Conservation (phyloP, 345 rosid species). For the Lepidium didymum region DNA sequence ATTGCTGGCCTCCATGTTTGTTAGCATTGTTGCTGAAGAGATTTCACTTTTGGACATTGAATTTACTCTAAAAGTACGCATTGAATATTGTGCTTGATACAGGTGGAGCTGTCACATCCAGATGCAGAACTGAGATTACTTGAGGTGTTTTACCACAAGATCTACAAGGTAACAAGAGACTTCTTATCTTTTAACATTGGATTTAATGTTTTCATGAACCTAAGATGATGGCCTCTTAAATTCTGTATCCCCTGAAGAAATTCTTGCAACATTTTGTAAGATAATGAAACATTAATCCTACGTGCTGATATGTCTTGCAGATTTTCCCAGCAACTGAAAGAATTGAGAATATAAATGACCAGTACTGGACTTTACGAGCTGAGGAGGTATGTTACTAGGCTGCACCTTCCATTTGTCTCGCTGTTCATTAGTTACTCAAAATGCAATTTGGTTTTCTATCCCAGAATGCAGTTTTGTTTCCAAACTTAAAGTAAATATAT, state of each 20-base stretch:
- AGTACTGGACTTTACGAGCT: constrained; percentile 92
- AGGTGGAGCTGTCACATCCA: constrained; percentile 92
- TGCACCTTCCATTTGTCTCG: neutral
- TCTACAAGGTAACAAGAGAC: constrained; percentile 59
- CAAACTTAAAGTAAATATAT: neutral
- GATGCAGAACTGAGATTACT: constrained; percentile 88
- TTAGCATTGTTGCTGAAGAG: neutral
- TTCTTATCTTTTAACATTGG: neutral
- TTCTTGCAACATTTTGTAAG: neutral
- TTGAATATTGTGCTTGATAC: constrained; percentile 25
- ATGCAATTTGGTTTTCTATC: neutral
- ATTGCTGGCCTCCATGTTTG: neutral
- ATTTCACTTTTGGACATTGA: neutral
- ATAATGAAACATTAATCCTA: neutral
- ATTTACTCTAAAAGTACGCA: neutral
- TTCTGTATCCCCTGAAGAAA: neutral
- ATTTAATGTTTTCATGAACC: neutral
- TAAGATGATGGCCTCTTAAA: neutral
- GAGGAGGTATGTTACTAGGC: constrained; percentile 62
- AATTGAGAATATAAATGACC: constrained; percentile 94
- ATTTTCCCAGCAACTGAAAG: constrained; percentile 74
- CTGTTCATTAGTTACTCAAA: neutral
- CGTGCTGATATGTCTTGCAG: constrained; percentile 36
- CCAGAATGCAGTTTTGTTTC: neutral
- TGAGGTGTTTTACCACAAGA: constrained; percentile 90